These are phyloP conservation scores for Xerocomellus chrysenteron DNA, from an alignment of 768 basidiomycete species.

Conservation along the genomic window DNA sequence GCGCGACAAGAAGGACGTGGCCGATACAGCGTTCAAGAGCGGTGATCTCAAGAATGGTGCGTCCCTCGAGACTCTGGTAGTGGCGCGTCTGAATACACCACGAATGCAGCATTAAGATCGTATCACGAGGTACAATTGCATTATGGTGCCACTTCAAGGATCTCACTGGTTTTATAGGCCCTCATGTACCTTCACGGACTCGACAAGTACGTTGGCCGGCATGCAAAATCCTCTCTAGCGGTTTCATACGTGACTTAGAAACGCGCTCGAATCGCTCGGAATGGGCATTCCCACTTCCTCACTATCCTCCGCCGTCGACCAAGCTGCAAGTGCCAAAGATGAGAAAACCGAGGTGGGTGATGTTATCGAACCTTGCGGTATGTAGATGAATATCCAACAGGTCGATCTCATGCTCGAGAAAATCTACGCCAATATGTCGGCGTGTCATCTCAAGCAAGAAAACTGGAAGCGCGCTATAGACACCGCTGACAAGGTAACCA, in stretches of 20 bases:
- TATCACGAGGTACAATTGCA: slow-evolving; percentile 66
- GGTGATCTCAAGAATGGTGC: slow-evolving; percentile 62
- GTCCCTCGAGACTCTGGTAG: slow-evolving; percentile 14
- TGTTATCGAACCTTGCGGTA: not conserved
- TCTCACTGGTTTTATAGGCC: slow-evolving; percentile 41
- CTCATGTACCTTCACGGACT: slow-evolving; percentile 73
- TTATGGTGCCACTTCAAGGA: not conserved
- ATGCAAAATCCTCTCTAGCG: not conserved
- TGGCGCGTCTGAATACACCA: slow-evolving; percentile 1
- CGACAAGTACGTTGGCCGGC: slow-evolving; percentile 58
- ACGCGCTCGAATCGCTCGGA: slow-evolving; percentile 54
- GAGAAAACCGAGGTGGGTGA: slow-evolving; percentile 64
- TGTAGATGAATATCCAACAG: slow-evolving; percentile 35
- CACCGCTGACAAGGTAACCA: slow-evolving; percentile 72
- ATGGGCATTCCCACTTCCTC: slow-evolving; percentile 20
- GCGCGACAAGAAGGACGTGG: slow-evolving; percentile 64
- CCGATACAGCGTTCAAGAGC: slow-evolving; percentile 66
- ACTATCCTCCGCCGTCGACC: slow-evolving; percentile 23
- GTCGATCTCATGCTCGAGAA: slow-evolving; percentile 75
- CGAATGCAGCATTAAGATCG: slow-evolving; percentile 53
- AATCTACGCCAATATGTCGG: slow-evolving; percentile 83
- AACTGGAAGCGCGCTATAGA: slow-evolving; percentile 81
- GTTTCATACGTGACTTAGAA: slow-evolving; percentile 36
- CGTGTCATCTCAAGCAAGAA: slow-evolving; percentile 74
- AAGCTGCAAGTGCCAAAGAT: slow-evolving; percentile 38